Evolutionary conservation across 306 rosid genomes (phyloP).

Genomic region (Macrotyloma uniflorum): DNA sequence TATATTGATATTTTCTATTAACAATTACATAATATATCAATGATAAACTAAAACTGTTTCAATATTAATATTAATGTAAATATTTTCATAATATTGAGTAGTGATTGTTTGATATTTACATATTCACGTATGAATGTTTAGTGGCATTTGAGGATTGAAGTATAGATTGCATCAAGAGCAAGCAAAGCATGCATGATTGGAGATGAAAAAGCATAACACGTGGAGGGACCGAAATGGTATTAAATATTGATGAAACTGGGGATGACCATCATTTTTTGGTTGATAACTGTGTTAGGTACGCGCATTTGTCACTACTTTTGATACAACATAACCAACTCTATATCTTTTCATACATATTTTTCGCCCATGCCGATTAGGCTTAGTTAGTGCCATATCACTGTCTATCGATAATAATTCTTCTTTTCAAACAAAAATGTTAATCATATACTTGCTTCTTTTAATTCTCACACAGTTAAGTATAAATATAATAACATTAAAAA

Average conservation of each 20-base stretch:
- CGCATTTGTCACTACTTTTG: slow-evolving; percentile 21
- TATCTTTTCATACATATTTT: slow-evolving; percentile 15
- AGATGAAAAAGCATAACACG: slow-evolving; percentile 11
- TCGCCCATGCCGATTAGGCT: slow-evolving; percentile 28
- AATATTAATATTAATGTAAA: too few relatives aligned
- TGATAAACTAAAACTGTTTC: too few relatives aligned
- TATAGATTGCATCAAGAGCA: slow-evolving; percentile 11
- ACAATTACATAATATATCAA: too few relatives aligned
- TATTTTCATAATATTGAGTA: too few relatives aligned
- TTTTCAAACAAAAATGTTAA: too few relatives aligned
- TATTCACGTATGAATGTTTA: too few relatives aligned
- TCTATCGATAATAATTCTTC: neutral
- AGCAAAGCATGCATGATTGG: slow-evolving; percentile 29
- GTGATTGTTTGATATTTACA: too few relatives aligned
- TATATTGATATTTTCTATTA: too few relatives aligned
- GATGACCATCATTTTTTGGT: neutral
- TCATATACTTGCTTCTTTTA: too few relatives aligned
- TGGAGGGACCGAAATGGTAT: slow-evolving; percentile 3
- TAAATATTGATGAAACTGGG: slow-evolving; percentile 12
- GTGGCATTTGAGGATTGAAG: neutral
- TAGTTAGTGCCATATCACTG: slow-evolving; percentile 34
- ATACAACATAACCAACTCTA: neutral
- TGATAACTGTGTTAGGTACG: slow-evolving; percentile 32
- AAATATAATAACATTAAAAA: too few relatives aligned
- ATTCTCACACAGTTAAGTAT: too few relatives aligned